These are phyloP conservation scores for Rhizopus delemar DNA, from an alignment of 371 early-diverging fungal genomes.

Conservation along the genomic window DNA sequence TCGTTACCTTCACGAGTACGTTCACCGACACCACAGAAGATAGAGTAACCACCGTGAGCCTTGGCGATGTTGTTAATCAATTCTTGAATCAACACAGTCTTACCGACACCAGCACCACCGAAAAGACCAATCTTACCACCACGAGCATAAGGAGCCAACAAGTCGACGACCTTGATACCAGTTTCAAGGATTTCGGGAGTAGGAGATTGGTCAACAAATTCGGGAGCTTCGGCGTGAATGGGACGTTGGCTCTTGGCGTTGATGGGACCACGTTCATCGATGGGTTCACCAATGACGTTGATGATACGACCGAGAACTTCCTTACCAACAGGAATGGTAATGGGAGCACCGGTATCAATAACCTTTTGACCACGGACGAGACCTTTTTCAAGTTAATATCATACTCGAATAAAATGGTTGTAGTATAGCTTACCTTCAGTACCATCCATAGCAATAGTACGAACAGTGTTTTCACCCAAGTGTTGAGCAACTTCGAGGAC, in stretches of 20 bases:
- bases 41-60: conserved; percentile 98
- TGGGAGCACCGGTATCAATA: conserved; percentile 92
- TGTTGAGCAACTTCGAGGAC: conserved; percentile 96
- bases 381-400: conserved; percentile 58
- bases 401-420: neutral
- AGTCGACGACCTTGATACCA: conserved; percentile 98
- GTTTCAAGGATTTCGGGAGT: conserved; percentile 96
- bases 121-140: conserved; percentile 98
- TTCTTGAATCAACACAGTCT: conserved; percentile 98
- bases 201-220: conserved; percentile 95
- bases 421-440: conserved; percentile 48
- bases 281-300: conserved; percentile 98
- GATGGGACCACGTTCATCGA: conserved; percentile 98
- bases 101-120: conserved; percentile 98
- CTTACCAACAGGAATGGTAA: conserved; percentile 92
- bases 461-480: conserved; percentile 96
- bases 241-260: conserved; percentile 82
- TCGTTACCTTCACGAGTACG: conserved; percentile 99
- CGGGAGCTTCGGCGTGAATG: conserved; percentile 94
- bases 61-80: conserved; percentile 98
- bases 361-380: conserved; percentile 96
- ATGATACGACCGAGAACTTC: conserved; percentile 97
- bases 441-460: conserved; percentile 99
- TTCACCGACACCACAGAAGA: conserved; percentile 97
- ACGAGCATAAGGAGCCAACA: conserved; percentile 96